These are phyloP conservation scores for Leucocoprinus leucothites DNA, from an alignment of 768 basidiomycete species.

Conservation along the genomic window DNA sequence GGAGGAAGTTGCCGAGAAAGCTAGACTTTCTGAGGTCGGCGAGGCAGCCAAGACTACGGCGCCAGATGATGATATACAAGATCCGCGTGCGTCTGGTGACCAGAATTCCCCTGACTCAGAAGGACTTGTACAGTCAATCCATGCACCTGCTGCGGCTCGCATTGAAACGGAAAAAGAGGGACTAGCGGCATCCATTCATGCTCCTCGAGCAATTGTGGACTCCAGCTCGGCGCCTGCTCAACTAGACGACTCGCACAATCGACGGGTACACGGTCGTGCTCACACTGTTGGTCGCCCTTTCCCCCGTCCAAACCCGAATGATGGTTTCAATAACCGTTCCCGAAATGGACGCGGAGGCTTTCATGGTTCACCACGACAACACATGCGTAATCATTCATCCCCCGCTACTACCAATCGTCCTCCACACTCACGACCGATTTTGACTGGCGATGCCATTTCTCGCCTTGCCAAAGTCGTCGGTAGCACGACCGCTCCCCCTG, in stretches of 20 bases:
- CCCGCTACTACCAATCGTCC: slow-evolving; percentile 35
- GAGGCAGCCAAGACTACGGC: neutral
- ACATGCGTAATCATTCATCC: slow-evolving; percentile 65
- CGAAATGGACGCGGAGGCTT: slow-evolving; percentile 45
- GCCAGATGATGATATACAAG: neutral
- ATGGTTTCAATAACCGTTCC: slow-evolving; percentile 25
- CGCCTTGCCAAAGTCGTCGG: slow-evolving; percentile 63
- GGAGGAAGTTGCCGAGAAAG: neutral
- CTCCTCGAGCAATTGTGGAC: slow-evolving; percentile 37
- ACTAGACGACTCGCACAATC: slow-evolving; percentile 23
- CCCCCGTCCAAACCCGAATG: slow-evolving; percentile 26
- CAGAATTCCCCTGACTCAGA: slow-evolving; percentile 3
- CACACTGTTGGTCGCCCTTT: slow-evolving; percentile 51
- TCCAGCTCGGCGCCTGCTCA: slow-evolving; percentile 38
- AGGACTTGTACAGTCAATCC: slow-evolving; percentile 19
- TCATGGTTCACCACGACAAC: slow-evolving; percentile 36
- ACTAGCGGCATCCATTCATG: slow-evolving; percentile 56
- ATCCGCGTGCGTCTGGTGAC: slow-evolving; percentile 13
- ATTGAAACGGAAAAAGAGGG: slow-evolving; percentile 16
- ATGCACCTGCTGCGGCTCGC: slow-evolving; percentile 14
- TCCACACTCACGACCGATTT: slow-evolving; percentile 52
- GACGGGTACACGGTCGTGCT: slow-evolving; percentile 48
- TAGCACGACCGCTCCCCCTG: slow-evolving; percentile 21
- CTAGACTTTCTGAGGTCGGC: neutral
- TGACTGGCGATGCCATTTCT: slow-evolving; percentile 71